These are phyloP conservation scores for Candida tropicalis DNA, from an alignment of 1,139 yeast species.

Conservation along the genomic window DNA sequence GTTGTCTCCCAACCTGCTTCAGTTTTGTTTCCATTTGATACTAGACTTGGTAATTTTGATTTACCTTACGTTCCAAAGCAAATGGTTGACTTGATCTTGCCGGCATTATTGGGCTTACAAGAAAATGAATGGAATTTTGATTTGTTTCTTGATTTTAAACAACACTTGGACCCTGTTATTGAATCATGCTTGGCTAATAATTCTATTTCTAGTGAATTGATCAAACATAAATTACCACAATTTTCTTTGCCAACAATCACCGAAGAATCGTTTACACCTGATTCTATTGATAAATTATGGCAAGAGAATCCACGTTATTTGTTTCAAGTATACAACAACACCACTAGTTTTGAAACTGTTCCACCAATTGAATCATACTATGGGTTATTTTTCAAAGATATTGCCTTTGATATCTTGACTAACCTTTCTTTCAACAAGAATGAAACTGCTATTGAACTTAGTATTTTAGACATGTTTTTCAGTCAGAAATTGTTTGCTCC, in stretches of 20 bases:
- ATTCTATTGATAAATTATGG: conserved; percentile 45
- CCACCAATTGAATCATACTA: conserved; percentile 63
- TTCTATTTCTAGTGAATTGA: conserved; percentile 41
- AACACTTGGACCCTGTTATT: conserved; percentile 39
- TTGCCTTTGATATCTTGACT: conserved; percentile 71
- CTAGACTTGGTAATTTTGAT: conserved; percentile 31
- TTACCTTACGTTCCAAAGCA: conserved; percentile 59
- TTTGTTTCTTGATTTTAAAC: conserved; percentile 38
- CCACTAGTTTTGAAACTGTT: conserved; percentile 64
- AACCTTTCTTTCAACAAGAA: conserved; percentile 86
- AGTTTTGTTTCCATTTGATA: conserved; percentile 43
- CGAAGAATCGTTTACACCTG: conserved; percentile 29
- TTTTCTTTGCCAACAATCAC: conserved; percentile 50
- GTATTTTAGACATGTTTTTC: conserved; percentile 76
- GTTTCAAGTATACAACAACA: conserved; percentile 62
- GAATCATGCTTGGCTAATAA: conserved; percentile 37
- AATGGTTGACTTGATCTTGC: conserved; percentile 53
- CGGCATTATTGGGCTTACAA: conserved; percentile 49
- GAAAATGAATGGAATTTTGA: conserved; percentile 31
- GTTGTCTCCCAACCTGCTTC: conserved; percentile 25
- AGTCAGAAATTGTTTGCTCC: conserved; percentile 72
- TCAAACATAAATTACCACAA: conserved; percentile 50
- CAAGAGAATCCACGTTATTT: conserved; percentile 55
- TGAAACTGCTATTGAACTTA: conserved; percentile 83
- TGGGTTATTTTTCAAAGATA: conserved; percentile 69